These are phyloP conservation scores for Melastoma candidum DNA, from an alignment of 441 rosid species.

Conservation along the genomic window DNA sequence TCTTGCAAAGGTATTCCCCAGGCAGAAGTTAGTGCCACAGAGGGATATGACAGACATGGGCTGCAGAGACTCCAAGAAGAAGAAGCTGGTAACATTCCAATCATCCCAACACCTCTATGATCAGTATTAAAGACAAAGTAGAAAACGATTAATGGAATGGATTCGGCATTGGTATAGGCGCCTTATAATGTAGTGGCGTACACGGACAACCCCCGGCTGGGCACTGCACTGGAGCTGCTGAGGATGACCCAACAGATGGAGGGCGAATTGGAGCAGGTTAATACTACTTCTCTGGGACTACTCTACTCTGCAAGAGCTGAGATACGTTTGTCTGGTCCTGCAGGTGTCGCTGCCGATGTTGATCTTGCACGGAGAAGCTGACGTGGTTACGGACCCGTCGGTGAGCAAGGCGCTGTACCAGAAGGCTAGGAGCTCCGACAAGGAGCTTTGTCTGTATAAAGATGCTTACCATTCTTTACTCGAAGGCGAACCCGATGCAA, in stretches of 20 bases:
- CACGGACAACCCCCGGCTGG: background rate
- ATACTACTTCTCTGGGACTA: background rate
- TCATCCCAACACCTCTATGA: background rate
- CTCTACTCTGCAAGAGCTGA: background rate
- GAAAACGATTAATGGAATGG: background rate
- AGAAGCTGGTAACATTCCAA: background rate
- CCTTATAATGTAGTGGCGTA: background rate
- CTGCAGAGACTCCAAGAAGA: background rate
- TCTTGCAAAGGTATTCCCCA: background rate
- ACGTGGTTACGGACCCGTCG: background rate
- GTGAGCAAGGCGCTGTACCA: background rate
- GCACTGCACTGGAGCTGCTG: background rate
- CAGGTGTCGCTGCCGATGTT: background rate
- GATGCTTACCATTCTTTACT: background rate
- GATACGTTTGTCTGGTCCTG: background rate
- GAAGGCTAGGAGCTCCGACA: background rate
- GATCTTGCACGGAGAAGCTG: background rate
- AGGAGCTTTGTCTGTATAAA: background rate
- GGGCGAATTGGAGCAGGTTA: background rate
- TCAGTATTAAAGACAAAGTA: background rate
- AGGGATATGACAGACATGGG: constrained; percentile 1
- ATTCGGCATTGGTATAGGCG: background rate
- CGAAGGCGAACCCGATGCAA: background rate
- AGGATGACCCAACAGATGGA: background rate
- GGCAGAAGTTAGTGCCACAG: background rate